Percentiles rank a stretch among this genome's conserved stretches.
Evolutionary conservation across 768 basidiomycete genomes (phyloP).

Genomic region (Mycena rosella): DNA sequence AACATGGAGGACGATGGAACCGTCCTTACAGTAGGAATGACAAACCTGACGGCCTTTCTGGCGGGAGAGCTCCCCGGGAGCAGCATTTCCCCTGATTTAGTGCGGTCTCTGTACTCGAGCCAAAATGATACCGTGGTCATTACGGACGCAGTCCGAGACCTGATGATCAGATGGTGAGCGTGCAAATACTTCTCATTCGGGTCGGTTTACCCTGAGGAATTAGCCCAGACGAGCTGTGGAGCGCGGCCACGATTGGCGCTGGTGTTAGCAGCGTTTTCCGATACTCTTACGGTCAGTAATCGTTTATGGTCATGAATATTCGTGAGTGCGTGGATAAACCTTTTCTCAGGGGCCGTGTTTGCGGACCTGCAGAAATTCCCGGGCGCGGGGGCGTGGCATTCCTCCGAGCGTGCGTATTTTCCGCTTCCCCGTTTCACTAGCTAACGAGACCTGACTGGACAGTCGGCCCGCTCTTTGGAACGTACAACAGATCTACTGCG

Average conservation of each 20-base stretch:
- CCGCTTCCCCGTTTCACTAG: background rate
- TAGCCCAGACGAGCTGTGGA: conserved; percentile 37
- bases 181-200: background rate
- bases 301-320: background rate
- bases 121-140: background rate
- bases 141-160: background rate
- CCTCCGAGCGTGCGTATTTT: conserved; percentile 33
- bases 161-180: background rate
- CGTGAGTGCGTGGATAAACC: too few relatives aligned
- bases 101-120: background rate
- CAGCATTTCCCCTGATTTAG: background rate
- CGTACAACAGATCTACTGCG: conserved; percentile 39
- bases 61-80: background rate
- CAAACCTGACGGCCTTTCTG: conserved; percentile 31
- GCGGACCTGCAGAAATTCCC: conserved; percentile 41
- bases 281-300: conserved; percentile 34
- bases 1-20: conserved; percentile 36
- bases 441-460: background rate
- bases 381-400: conserved; percentile 42
- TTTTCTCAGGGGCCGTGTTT: conserved; percentile 36
- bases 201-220: too few relatives aligned
- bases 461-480: conserved; percentile 40
- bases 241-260: conserved; percentile 19
- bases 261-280: conserved; percentile 38
- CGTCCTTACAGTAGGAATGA: conserved; percentile 23